Percentiles rank a stretch among this genome's conserved stretches.
These are phyloP conservation scores for Gaeumannomyces tritici DNA, from an alignment of 2,329 filamentous ascomycete genomes.

Conservation along the genomic window DNA sequence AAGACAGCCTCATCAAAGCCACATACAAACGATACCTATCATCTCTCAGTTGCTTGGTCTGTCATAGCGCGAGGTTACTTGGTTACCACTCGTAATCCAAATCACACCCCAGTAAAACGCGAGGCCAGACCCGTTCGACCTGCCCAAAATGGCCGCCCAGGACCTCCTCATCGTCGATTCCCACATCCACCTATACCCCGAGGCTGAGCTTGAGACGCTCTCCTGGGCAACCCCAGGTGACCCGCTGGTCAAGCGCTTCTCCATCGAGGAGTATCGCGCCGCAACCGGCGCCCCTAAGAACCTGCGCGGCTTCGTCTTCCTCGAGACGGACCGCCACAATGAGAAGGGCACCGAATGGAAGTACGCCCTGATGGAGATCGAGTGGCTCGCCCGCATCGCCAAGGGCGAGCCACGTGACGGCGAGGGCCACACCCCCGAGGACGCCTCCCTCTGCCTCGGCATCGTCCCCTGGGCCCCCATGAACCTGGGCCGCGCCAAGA, in stretches of 20 bases:
- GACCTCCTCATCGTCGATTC: conserved; percentile 66
- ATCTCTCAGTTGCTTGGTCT: no score
- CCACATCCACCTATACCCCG: conserved; percentile 82
- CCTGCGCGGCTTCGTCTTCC: conserved; percentile 65
- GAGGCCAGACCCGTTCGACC: background rate
- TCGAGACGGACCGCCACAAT: conserved; percentile 72
- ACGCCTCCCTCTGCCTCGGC: conserved; percentile 51
- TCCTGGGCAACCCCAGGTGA: conserved; percentile 56
- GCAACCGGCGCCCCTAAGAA: conserved; percentile 28
- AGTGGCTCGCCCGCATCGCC: conserved; percentile 57
- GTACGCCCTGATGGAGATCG: conserved; percentile 62
- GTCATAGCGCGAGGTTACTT: no score
- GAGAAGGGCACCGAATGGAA: conserved; percentile 52
- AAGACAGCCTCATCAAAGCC: background rate
- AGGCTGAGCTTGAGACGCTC: conserved; percentile 54
- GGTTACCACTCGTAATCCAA: background rate
- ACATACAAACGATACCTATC: no score
- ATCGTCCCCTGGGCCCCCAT: conserved; percentile 84
- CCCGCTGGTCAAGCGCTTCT: conserved; percentile 54
- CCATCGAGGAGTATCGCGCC: conserved; percentile 51
- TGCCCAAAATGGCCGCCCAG: conserved; percentile 7
- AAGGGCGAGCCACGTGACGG: conserved; percentile 45
- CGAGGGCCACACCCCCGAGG: conserved; percentile 45
- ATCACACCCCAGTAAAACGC: background rate
- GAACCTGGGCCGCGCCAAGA: conserved; percentile 46